A percentile compares a stretch with the other conserved stretches of the same genome.
These are phyloP conservation scores for Forsythia suspensa DNA, from an alignment of 257 asterid genomes.

Conservation along the genomic window DNA sequence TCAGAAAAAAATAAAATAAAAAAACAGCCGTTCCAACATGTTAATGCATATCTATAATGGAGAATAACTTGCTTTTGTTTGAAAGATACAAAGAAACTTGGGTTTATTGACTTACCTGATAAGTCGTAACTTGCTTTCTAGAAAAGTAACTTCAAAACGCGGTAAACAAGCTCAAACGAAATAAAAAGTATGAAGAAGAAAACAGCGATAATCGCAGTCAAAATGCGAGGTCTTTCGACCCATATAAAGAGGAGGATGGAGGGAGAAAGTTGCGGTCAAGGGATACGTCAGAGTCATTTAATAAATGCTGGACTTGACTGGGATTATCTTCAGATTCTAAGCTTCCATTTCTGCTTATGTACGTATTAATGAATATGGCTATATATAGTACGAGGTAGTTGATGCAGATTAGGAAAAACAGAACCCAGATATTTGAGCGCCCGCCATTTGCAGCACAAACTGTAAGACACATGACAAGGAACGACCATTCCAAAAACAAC, in stretches of 20 bases:
- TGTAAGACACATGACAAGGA: neutral
- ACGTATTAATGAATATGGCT: neutral
- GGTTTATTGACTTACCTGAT: too few relatives aligned
- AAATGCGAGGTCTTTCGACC: neutral
- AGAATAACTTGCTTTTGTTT: too few relatives aligned
- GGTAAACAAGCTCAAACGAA: neutral
- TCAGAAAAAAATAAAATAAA: neutral
- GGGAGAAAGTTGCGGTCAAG: neutral
- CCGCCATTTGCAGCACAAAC: neutral
- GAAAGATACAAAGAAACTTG: too few relatives aligned
- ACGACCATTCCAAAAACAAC: neutral
- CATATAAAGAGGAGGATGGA: neutral
- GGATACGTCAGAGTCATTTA: neutral
- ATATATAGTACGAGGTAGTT: neutral
- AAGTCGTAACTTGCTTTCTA: too few relatives aligned
- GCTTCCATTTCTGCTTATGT: neutral
- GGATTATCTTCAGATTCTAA: neutral
- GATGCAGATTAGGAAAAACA: neutral
- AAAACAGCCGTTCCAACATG: neutral
- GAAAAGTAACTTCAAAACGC: neutral
- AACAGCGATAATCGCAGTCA: neutral
- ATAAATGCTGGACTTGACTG: neutral
- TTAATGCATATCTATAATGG: too few relatives aligned
- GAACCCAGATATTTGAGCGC: neutral
- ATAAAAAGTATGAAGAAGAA: neutral